Base-by-base conservation (phyloP, 495 filamentous ascomycete species). In the Neohortaea acidophila region DNA sequence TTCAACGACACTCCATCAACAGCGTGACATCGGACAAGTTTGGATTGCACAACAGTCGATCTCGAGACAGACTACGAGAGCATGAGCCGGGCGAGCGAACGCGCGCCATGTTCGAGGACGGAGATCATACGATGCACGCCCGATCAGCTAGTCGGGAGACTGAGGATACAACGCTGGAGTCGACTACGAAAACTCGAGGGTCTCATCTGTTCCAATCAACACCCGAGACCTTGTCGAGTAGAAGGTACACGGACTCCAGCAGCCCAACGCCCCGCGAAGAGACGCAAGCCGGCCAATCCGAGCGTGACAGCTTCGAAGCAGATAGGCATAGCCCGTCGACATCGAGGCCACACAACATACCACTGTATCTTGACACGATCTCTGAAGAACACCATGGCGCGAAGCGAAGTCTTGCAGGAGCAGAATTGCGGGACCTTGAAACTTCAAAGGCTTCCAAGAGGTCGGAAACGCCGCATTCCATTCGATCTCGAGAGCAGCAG, bases 191-290 rank as follows among this genome's bases (percentile, higher is more conserved):
- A 43, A 69, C 72, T 31, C 59, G 63, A 29, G 62, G 67, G 3
- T 69, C 70, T 14, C 54, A 63, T 19, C 57, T 75, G 2, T 72
- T 75, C 44, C 51, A 62, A 23, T 65, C 69, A 10, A 68, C 71
- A 3, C 67, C 67, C 3, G 32, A 22, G 2, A 33, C 29, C 15
- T 24, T 41, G 2, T 12, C 22, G 8, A 27, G 24, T 8, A 8
- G 24, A 27, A 27, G n/a, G n/a, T 27, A 8, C 24, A 8, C 24
- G 12, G 19, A 18, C 3, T 37, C 34, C 7, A 37, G 34, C 21
- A 37, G 19, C 6, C 19, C 32, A 7, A 21, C 32, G 10, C 32
- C 14, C 32, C 10, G 32, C 32, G 32, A 21, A 34, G 4, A 27
- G 24, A 27, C 7, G 24, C 24, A 27, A n/a, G 24, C 24, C 8